Evolutionary conservation across 371 early-diverging fungal genomes (phyloP).

Genomic region (Syncephalastrum racemosum): DNA sequence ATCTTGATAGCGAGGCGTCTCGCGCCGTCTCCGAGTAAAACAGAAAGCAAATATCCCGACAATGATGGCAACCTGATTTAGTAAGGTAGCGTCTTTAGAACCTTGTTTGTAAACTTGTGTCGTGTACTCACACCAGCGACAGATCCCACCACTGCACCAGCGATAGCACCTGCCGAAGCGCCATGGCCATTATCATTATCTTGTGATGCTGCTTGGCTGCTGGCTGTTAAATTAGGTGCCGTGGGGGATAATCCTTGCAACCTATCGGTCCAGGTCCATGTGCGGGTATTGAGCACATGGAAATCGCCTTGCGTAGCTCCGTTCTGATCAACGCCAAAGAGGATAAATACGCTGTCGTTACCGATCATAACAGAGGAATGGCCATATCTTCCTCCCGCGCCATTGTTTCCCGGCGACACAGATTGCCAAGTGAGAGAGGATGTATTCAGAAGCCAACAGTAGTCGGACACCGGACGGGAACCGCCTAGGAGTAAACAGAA

Average conservation of each 20-base stretch:
- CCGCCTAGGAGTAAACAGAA: constrained; percentile 1
- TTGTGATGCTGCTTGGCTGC: background rate
- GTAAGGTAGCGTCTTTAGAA: too few relatives aligned
- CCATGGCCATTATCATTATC: background rate
- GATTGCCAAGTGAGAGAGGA: constrained; percentile 7
- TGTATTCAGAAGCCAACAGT: constrained; percentile 16
- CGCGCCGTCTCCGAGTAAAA: too few relatives aligned
- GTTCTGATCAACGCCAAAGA: constrained; percentile 11
- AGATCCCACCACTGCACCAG: constrained; percentile 14
- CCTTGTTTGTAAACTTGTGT: too few relatives aligned
- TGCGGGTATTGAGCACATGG: constrained; percentile 4
- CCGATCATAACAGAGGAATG: constrained; percentile 6
- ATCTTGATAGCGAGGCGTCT: too few relatives aligned
- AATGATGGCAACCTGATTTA: too few relatives aligned
- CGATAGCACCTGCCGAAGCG: constrained; percentile 10
- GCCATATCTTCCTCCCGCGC: constrained; percentile 13
- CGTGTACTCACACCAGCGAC: constrained; percentile 7
- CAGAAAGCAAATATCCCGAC: too few relatives aligned
- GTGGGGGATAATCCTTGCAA: background rate
- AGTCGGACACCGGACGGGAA: constrained; percentile 4
- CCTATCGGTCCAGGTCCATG: constrained; percentile 6
- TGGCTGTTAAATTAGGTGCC: background rate
- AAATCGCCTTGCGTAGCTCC: constrained; percentile 2
- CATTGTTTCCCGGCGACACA: constrained; percentile 3
- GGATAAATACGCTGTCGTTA: constrained; percentile 8